A percentile compares a stretch with the other conserved stretches of the same genome.
These are phyloP conservation scores for Chalciporus chontae DNA, from an alignment of 768 basidiomycete genomes.

Conservation along the genomic window DNA sequence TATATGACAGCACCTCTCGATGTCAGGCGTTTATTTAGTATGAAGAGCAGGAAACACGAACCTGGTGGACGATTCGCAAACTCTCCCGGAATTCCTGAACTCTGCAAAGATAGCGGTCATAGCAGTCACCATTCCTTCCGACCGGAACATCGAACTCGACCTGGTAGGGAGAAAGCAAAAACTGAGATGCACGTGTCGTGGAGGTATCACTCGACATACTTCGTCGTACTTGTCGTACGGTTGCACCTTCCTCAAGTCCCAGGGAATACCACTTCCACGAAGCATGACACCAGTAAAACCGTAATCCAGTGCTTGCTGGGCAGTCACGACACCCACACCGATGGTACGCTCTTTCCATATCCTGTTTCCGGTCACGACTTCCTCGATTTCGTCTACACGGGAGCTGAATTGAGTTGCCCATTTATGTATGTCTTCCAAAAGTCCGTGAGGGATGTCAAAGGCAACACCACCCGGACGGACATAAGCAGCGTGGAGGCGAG, in stretches of 20 bases:
- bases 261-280: slow-evolving; percentile 87
- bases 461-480: slow-evolving; percentile 97
- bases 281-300: slow-evolving; percentile 97
- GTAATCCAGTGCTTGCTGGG: slow-evolving; percentile 88
- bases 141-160: slow-evolving; percentile 98
- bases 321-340: slow-evolving; percentile 86
- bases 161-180: slow-evolving; percentile 32
- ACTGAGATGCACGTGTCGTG: no score
- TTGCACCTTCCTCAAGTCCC: slow-evolving; percentile 89
- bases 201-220: slow-evolving; percentile 36
- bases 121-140: slow-evolving; percentile 96
- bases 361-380: slow-evolving; percentile 95
- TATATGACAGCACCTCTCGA: slow-evolving; percentile 31
- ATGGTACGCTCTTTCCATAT: slow-evolving; percentile 97
- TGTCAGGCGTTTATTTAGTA: no score
- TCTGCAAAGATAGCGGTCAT: slow-evolving; percentile 95
- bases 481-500: slow-evolving; percentile 96
- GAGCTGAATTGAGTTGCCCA: slow-evolving; percentile 95
- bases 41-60: slow-evolving; percentile 19
- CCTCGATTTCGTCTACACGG: slow-evolving; percentile 95
- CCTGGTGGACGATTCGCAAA: slow-evolving; percentile 81
- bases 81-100: slow-evolving; percentile 98
- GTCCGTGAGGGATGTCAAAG: slow-evolving; percentile 95
- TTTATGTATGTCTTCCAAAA: slow-evolving; percentile 97
- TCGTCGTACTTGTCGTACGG: slow-evolving; percentile 98